Evolutionary conservation across 352 stramenopile species (phyloP).

Genomic region (Detonula confervacea): DNA sequence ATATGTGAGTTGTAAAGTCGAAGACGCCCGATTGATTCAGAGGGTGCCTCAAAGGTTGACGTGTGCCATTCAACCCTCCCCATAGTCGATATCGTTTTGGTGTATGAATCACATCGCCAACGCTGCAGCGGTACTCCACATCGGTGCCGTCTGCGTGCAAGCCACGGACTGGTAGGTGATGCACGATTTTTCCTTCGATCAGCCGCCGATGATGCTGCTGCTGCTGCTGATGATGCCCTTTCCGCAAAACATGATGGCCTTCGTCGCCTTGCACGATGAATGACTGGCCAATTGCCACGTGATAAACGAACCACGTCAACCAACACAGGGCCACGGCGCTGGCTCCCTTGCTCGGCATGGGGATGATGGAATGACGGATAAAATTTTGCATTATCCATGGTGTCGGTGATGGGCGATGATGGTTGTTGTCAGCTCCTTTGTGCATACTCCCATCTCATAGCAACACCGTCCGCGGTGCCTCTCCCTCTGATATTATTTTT

Average conservation of each 20-base stretch:
- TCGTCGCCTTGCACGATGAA: neutral
- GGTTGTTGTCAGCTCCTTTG: neutral
- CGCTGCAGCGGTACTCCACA: constrained; percentile 13
- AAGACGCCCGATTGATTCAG: constrained; percentile 4
- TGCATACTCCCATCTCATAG: neutral
- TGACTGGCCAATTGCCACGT: neutral
- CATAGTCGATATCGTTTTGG: constrained; percentile 12
- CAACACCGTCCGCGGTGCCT: neutral
- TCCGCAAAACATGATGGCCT: neutral
- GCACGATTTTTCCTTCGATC: constrained; percentile 7
- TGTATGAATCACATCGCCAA: neutral
- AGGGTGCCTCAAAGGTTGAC: constrained; percentile 3
- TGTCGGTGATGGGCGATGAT: neutral
- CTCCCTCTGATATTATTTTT: too few species aligned
- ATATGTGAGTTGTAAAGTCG: constrained; percentile 9
- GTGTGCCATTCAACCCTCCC: constrained; percentile 10
- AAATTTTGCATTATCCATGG: neutral
- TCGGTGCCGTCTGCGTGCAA: constrained; percentile 15
- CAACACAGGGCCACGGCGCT: constrained; percentile 4
- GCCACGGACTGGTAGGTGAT: constrained; percentile 9
- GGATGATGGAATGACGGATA: neutral
- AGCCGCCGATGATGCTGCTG: neutral
- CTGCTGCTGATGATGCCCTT: neutral
- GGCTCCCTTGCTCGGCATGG: neutral
- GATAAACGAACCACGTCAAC: constrained; percentile 8